Conservation (phyloP, 371 early-diverging fungal species). For the Syncephalastrum monosporum region DNA sequence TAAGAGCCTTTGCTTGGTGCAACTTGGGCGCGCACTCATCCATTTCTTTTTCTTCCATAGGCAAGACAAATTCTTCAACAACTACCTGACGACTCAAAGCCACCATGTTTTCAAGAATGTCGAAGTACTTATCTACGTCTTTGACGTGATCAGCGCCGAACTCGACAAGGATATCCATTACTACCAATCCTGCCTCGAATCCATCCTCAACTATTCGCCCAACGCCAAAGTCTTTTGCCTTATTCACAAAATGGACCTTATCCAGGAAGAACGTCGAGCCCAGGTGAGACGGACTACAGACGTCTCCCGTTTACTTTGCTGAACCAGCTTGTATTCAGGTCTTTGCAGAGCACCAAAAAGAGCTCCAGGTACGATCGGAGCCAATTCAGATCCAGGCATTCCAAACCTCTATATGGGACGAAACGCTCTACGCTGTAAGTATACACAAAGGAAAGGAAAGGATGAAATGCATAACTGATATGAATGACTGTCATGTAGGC, state of each 20-base stretch:
- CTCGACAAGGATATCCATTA: slow-evolving; percentile 81
- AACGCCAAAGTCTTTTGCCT: slow-evolving; percentile 88
- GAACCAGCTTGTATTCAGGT: slow-evolving; percentile 37
- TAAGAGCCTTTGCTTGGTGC: slow-evolving; percentile 11
- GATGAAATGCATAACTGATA: no score
- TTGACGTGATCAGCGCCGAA: slow-evolving; percentile 88
- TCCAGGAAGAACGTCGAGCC: slow-evolving; percentile 67
- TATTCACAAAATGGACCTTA: slow-evolving; percentile 92
- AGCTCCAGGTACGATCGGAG: slow-evolving; percentile 72
- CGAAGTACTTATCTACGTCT: slow-evolving; percentile 90
- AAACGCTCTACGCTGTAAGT: slow-evolving; percentile 84
- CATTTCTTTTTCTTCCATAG: slow-evolving; percentile 26
- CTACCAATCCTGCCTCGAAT: slow-evolving; percentile 78
- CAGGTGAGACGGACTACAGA: slow-evolving; percentile 27
- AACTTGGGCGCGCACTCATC: neutral
- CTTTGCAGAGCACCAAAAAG: slow-evolving; percentile 67
- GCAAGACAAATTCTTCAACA: slow-evolving; percentile 89
- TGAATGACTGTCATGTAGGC: slow-evolving; percentile 51
- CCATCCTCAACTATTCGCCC: slow-evolving; percentile 67
- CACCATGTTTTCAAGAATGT: slow-evolving; percentile 91
- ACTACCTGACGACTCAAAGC: slow-evolving; percentile 79
- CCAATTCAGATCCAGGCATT: slow-evolving; percentile 76
- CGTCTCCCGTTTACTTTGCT: neutral
- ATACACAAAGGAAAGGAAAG: neutral
- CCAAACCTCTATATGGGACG: slow-evolving; percentile 95